Evolutionary conservation across 2,329 filamentous ascomycete species (phyloP).

Genomic region (Sordariomycetes sp.): DNA sequence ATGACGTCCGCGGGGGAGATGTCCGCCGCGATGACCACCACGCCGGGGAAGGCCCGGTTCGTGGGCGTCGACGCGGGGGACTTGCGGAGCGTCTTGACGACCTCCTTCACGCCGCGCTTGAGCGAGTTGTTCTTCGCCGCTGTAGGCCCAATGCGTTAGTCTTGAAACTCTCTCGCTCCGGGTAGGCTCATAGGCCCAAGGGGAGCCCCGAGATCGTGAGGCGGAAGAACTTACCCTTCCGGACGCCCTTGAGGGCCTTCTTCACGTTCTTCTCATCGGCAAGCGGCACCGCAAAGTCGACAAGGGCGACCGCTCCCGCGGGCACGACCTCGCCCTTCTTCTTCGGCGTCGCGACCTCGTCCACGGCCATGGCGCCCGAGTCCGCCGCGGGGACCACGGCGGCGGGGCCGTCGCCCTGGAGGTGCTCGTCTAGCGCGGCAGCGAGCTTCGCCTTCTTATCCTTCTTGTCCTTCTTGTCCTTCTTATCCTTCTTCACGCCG

Average conservation of each 20-base stretch:
- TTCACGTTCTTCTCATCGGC: constrained; percentile 67
- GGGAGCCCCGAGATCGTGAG: constrained; percentile 4
- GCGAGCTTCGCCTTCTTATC: constrained; percentile 65
- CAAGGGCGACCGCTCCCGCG: constrained; percentile 47
- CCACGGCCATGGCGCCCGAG: constrained; percentile 28
- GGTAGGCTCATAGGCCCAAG: not conserved
- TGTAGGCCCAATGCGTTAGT: constrained; percentile 24
- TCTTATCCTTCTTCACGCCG: constrained; percentile 42
- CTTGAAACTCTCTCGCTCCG: not conserved
- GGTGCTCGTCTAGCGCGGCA: constrained; percentile 53
- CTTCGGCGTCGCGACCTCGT: constrained; percentile 31
- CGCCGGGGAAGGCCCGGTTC: constrained; percentile 52
- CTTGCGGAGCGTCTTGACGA: constrained; percentile 96
- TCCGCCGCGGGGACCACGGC: constrained; percentile 25
- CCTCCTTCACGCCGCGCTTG: constrained; percentile 97
- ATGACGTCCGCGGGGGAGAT: constrained; percentile 99
- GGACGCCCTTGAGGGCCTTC: constrained; percentile 47
- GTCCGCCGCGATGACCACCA: constrained; percentile 91
- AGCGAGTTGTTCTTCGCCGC: constrained; percentile 92
- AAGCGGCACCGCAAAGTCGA: constrained; percentile 75
- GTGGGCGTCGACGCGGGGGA: constrained; percentile 60
- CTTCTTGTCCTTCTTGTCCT: constrained; percentile 57
- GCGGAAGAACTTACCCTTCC: constrained; percentile 35
- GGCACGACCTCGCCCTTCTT: constrained; percentile 16
- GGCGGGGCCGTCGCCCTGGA: constrained; percentile 28